Base-by-base conservation (phyloP, 2,329 filamentous ascomycete species). In the Aspergillus calidoustus region DNA sequence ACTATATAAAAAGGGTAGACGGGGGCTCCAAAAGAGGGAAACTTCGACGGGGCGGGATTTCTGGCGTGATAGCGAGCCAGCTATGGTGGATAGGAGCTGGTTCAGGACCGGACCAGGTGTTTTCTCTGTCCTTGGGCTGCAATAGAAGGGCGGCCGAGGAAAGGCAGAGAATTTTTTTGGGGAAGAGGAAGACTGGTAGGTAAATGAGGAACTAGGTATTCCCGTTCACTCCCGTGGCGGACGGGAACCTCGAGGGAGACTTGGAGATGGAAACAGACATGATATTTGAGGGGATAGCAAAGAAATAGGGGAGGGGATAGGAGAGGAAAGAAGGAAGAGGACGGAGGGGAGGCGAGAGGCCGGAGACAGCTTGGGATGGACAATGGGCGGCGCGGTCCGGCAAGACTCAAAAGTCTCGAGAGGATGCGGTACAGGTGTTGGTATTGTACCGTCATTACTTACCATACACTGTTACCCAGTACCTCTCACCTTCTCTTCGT, bases 221-320 rank as follows among this genome's bases (percentile, higher is more conserved):
- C 72, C 73, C 75, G 72, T 79, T 81, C 76, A 81, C 75, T 77
- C 77, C 79, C 78, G 77, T 72, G 68, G 70, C 67, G 72, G 76
- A 78, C 76, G 77, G 77, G 76, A 74, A 73, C 72, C 70, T 72
- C 63, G 67, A 72, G 64, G 68, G 69, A 69, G 70, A 69, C 54
- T 62, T 67, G 68, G 66, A 64, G 67, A 67, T 74, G 64, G 55
- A 68, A 72, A 69, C 61, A 74, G 73, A 73, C 77, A 80, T 79
- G 68, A 64, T 77, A 69, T 68, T 69, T 55, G 63, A 64, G 62
- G 61, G 65, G 54, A 67, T 57, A 68, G 57, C 55, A 67, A 58
- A 66, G 64, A 68, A 69, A 67, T 64, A 70, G 46, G 54, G 61
- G 65, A 64, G 63, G 55, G 60, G 66, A 65, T 64, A 63, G 66